phyloP scores from a whole-genome alignment of 306 rosid genomes.

The Prunus armeniaca region DNA sequence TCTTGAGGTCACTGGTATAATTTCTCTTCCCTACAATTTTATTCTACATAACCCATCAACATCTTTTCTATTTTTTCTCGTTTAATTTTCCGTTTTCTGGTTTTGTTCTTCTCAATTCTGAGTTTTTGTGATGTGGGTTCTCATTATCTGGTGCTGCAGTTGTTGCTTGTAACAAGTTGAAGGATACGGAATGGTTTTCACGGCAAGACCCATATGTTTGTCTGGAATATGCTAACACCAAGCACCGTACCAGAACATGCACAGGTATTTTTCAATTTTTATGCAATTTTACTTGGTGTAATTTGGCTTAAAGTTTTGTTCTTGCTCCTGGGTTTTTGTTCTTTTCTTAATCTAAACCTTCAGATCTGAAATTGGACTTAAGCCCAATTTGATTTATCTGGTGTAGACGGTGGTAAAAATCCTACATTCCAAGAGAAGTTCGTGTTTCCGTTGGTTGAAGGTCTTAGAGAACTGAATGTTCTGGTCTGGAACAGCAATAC shows the following conservation, averaged over 20 bases:
- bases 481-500: slow-evolving; percentile 88
- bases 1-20: slow-evolving; percentile 72
- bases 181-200: slow-evolving; percentile 84
- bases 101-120: not conserved
- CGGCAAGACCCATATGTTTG: slow-evolving; percentile 87
- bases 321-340: not conserved
- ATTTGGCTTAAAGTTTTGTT: not conserved
- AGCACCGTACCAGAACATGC: slow-evolving; percentile 72
- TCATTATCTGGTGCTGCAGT: slow-evolving; percentile 36
- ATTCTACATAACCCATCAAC: not conserved
- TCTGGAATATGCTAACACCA: slow-evolving; percentile 62
- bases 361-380: slow-evolving; percentile 17
- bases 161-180: slow-evolving; percentile 71
- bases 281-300: not conserved
- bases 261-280: slow-evolving; percentile 40
- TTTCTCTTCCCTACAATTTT: not conserved
- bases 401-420: slow-evolving; percentile 66
- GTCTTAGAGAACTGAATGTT: slow-evolving; percentile 67
- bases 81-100: not conserved
- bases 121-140: not conserved
- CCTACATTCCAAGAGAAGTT: slow-evolving; percentile 84
- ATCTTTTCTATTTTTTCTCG: not conserved
- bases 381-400: slow-evolving; percentile 7
- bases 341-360: not conserved
- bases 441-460: slow-evolving; percentile 62